Conservation (phyloP, 2,329 filamentous ascomycete genomes). For the Claviceps pazoutovae region DNA sequence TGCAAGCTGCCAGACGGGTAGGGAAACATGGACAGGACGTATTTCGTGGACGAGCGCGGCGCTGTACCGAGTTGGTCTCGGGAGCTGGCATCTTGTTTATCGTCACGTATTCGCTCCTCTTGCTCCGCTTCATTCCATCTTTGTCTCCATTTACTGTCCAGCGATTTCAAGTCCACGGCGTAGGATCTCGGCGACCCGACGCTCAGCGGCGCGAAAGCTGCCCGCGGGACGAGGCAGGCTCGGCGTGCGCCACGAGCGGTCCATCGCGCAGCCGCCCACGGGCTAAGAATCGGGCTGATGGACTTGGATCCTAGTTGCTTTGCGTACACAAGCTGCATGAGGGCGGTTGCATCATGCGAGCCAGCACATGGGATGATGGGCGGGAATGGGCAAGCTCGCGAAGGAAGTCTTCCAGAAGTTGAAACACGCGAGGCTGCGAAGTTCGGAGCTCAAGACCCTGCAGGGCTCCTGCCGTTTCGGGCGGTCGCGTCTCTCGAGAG, state of each 20-base stretch:
- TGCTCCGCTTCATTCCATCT: slow-evolving; percentile 24
- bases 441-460: background rate
- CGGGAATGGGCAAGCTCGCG: background rate
- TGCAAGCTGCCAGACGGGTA: slow-evolving; percentile 82
- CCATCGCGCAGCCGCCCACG: slow-evolving; percentile 3
- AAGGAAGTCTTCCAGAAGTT: background rate
- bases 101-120: background rate
- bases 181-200: slow-evolving; percentile 18
- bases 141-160: slow-evolving; percentile 38
- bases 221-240: background rate
- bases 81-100: slow-evolving; percentile 2
- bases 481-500: background rate
- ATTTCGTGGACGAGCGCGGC: slow-evolving; percentile 30
- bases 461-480: slow-evolving; percentile 4
- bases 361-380: background rate
- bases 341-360: slow-evolving; percentile 11
- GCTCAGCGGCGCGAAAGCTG: background rate
- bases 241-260: background rate
- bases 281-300: slow-evolving; percentile 4
- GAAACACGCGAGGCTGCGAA: background rate
- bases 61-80: slow-evolving; percentile 8
- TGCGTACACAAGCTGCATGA: slow-evolving; percentile 17
- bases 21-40: slow-evolving; percentile 84
- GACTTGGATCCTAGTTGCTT: slow-evolving; percentile 12
- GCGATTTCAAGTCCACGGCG: slow-evolving; percentile 31